Evolutionary conservation across 2,329 filamentous ascomycete genomes (phyloP).

Genomic region (Apiospora marii): DNA sequence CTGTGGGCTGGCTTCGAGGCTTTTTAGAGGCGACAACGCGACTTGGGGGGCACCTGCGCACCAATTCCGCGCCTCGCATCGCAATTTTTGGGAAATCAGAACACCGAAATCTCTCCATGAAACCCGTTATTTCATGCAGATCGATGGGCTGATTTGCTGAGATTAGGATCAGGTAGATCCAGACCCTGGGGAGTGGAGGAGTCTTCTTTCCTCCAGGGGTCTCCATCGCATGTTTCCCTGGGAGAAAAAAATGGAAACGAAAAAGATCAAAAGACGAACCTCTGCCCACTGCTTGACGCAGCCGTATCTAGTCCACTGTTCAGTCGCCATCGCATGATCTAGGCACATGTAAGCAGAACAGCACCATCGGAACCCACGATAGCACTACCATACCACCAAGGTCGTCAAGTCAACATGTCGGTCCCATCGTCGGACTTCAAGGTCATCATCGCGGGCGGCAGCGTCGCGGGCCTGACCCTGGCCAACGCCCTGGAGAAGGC

Average conservation of each 20-base stretch:
- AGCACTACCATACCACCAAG: too few relatives aligned
- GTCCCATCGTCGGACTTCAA: constrained; percentile 19
- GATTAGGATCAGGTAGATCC: background rate
- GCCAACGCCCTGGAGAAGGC: constrained; percentile 37
- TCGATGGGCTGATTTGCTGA: constrained; percentile 15
- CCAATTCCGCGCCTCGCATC: background rate
- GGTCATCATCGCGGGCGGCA: constrained; percentile 39
- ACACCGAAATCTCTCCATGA: background rate
- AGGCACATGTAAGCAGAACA: background rate
- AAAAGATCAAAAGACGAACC: constrained; percentile 15
- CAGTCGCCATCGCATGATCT: background rate
- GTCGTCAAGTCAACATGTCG: background rate
- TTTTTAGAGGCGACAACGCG: background rate
- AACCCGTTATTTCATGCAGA: constrained; percentile 14
- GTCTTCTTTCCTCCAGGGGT: background rate
- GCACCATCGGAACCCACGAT: background rate
- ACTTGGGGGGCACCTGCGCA: background rate
- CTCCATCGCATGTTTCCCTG: background rate
- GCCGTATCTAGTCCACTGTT: background rate
- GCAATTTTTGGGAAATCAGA: background rate
- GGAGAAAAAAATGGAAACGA: background rate
- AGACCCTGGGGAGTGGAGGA: background rate
- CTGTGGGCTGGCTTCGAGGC: background rate
- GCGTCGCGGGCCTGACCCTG: constrained; percentile 37
- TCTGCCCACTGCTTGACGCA: background rate